phyloP scores from a whole-genome alignment of 1,284 basidiomycete species.

The Moesziomyces parantarcticus region DNA sequence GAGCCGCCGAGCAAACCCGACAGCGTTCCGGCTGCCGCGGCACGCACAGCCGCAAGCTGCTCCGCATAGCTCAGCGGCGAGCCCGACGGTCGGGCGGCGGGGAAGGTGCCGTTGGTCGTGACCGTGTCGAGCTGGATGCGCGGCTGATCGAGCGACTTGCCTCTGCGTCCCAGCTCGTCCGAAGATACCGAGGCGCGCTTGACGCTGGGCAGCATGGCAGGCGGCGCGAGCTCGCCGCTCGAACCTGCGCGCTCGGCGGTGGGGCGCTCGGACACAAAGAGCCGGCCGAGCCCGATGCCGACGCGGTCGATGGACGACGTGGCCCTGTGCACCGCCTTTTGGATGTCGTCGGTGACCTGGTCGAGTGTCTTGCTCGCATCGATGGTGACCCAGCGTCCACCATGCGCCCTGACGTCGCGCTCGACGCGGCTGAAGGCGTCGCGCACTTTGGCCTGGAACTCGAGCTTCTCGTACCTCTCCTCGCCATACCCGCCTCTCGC shows the following conservation, averaged over 20 bases:
- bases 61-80: conserved; percentile 37
- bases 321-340: conserved; percentile 31
- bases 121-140: conserved; percentile 14
- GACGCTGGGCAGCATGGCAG: conserved; percentile 1
- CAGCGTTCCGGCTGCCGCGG: conserved; percentile 37
- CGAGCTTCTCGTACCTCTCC: conserved; percentile 75
- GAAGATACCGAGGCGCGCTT: conserved; percentile 25
- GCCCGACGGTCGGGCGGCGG: conserved; percentile 17
- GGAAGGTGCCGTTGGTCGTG: conserved; percentile 19
- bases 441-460: conserved; percentile 67
- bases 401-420: conserved; percentile 40
- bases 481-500: conserved; percentile 86
- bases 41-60: conserved; percentile 39
- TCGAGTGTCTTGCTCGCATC: conserved; percentile 58
- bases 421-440: conserved; percentile 54
- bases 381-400: conserved; percentile 54
- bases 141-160: conserved; percentile 28
- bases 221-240: conserved; percentile 34
- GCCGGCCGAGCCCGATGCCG: conserved; percentile 26
- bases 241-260: conserved; percentile 16
- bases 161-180: conserved; percentile 6
- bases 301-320: conserved; percentile 38
- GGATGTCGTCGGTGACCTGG: conserved; percentile 58
- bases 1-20: conserved; percentile 38
- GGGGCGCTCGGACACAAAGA: conserved; percentile 31